Conservation (phyloP, 192 early-diverging fungal species). For the Coemansia sp. region DNA sequence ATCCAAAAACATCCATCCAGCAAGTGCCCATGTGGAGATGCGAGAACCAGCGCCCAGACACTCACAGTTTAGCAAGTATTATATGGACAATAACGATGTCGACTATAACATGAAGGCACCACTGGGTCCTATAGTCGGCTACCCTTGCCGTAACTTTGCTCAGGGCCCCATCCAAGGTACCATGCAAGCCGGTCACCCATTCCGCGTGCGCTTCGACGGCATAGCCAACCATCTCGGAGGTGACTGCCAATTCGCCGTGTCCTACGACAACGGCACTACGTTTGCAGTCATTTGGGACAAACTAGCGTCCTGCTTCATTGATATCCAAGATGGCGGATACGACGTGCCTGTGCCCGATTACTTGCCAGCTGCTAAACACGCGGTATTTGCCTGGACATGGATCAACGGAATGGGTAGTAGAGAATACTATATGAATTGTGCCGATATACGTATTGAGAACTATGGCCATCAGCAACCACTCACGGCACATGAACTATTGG, state of each 20-base stretch:
- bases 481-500: slow-evolving; percentile 45
- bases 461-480: slow-evolving; percentile 43
- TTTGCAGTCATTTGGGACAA: slow-evolving; percentile 61
- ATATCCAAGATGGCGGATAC: slow-evolving; percentile 34
- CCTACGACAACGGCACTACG: slow-evolving; percentile 57
- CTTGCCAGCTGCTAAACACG: slow-evolving; percentile 54
- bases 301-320: slow-evolving; percentile 42
- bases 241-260: slow-evolving; percentile 67
- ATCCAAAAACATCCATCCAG: too few species aligned
- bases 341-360: slow-evolving; percentile 58
- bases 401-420: slow-evolving; percentile 61
- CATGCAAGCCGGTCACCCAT: slow-evolving; percentile 49
- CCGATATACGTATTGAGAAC: slow-evolving; percentile 57
- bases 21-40: slow-evolving; percentile 39
- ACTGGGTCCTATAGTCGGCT: slow-evolving; percentile 38
- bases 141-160: slow-evolving; percentile 45
- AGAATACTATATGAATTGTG: slow-evolving; percentile 67
- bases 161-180: slow-evolving; percentile 33
- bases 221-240: slow-evolving; percentile 59
- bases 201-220: slow-evolving; percentile 51
- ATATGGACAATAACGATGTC: slow-evolving; percentile 43
- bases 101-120: slow-evolving; percentile 52
- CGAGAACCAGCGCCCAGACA: slow-evolving; percentile 46
- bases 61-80: slow-evolving; percentile 46
- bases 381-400: slow-evolving; percentile 62